Evolutionary conservation across 495 filamentous ascomycete genomes (phyloP).

Genomic region (Talaromyces adpressus): DNA sequence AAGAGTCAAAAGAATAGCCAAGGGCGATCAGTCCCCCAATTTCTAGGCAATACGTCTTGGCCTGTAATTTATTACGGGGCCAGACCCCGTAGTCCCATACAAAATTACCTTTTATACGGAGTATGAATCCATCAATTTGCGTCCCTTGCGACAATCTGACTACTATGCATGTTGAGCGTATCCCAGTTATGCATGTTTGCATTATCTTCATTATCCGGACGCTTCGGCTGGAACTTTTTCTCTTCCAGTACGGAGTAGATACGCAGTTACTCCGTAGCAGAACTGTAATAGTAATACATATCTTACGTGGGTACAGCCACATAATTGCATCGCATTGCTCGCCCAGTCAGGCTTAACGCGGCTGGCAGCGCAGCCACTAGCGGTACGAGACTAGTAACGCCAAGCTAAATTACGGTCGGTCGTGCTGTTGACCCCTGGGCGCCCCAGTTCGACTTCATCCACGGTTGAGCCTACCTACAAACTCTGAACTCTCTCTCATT

Average conservation of each 20-base stretch:
- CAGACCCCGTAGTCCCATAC: neutral
- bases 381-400: neutral
- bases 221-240: neutral
- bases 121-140: neutral
- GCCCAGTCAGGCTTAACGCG: neutral
- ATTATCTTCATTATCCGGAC: neutral
- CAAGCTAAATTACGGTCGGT: neutral
- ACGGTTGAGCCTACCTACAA: neutral
- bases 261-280: neutral
- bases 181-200: neutral
- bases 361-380: neutral
- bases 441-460: neutral
- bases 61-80: neutral
- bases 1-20: neutral
- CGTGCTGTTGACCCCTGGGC: conserved; percentile 1
- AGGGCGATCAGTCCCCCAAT: neutral
- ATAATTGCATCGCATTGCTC: neutral
- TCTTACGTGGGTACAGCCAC: neutral
- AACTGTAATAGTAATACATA: neutral
- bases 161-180: neutral
- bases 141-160: neutral
- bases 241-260: neutral
- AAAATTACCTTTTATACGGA: neutral
- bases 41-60: neutral
- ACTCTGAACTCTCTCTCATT: neutral